Evolutionary conservation across 805 yeast species (phyloP).

Genomic region (Wickerhamomyces silvicola): DNA sequence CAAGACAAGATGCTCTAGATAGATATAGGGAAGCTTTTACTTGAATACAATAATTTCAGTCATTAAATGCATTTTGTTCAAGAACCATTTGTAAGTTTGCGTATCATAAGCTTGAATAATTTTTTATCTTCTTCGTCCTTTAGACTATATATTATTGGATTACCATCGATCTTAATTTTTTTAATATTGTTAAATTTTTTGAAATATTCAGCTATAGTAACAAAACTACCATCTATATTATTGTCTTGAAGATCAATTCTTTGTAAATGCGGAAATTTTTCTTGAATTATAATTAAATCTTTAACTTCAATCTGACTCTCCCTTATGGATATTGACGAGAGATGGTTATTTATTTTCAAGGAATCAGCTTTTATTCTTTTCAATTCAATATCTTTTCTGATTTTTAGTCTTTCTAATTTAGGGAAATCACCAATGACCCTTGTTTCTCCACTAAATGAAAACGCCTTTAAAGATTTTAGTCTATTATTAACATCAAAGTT

Average conservation of each 20-base stretch:
- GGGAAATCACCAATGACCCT: constrained; percentile 3
- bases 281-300: background rate
- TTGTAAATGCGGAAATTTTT: constrained; percentile 6
- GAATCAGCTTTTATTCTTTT: background rate
- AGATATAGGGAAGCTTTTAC: constrained; percentile 31
- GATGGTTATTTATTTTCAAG: constrained; percentile 1
- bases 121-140: constrained; percentile 4
- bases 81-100: constrained; percentile 1
- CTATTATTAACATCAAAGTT: background rate
- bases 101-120: constrained; percentile 9
- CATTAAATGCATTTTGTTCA: background rate
- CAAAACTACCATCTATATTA: constrained; percentile 7
- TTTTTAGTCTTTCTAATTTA: constrained; percentile 1
- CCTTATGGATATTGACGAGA: constrained; percentile 1
- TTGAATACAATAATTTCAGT: background rate
- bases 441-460: constrained; percentile 5
- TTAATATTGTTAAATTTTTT: constrained; percentile 3
- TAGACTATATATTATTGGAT: constrained; percentile 8
- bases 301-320: constrained; percentile 4
- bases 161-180: constrained; percentile 5
- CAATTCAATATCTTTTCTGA: constrained; percentile 1
- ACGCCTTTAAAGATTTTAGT: background rate
- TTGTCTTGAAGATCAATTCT: constrained; percentile 6
- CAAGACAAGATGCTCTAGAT: constrained; percentile 37
- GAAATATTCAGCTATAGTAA: constrained; percentile 3